A percentile compares a stretch with the other conserved stretches of the same genome.
Conservation (phyloP, 306 rosid genomes). For the apple (Malus domestica) region ASM211411v1 NC_041799.1:33096501-33097000, state of each 20-base stretch:
- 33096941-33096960: background rate
- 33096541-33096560: slow-evolving; percentile 86
- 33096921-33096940: background rate
- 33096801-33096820: background rate
- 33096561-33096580: slow-evolving; percentile 87
- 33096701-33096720: slow-evolving; percentile 92
- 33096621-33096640: background rate
- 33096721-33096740: slow-evolving; percentile 85
- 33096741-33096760: slow-evolving; percentile 55
- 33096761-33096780: slow-evolving; percentile 43
- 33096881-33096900: background rate
- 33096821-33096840: background rate
- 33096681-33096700: slow-evolving; percentile 91
- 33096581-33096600: slow-evolving; percentile 52
- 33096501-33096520: slow-evolving; percentile 83
- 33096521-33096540: slow-evolving; percentile 87
- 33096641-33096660: background rate
- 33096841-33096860: background rate
- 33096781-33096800: slow-evolving; percentile 1
- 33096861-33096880: background rate
- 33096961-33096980: background rate
- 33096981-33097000: background rate
- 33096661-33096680: background rate
- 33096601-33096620: slow-evolving; percentile 23
- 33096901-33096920: background rate